Percentiles rank a stretch among this genome's conserved stretches.
Evolutionary conservation across 169 alveolate species (phyloP).

Genomic region (Eimeria necatrix): DNA sequence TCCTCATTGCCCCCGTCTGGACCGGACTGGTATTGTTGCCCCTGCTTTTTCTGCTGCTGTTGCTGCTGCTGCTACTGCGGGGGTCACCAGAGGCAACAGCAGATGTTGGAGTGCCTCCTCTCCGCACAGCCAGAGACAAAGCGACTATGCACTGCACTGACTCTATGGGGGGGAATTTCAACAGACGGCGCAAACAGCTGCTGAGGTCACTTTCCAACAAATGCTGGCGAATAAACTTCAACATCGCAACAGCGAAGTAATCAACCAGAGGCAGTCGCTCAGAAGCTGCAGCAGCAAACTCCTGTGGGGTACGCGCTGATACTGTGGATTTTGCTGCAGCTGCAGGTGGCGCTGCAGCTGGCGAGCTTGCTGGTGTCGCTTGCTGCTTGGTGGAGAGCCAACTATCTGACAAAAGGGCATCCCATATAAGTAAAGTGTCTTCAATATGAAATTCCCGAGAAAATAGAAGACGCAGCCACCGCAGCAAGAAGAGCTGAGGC

Average conservation of each 20-base stretch:
- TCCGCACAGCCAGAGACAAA: conserved; percentile 78
- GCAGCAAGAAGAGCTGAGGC: conserved; percentile 89
- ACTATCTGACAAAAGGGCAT: conserved; percentile 87
- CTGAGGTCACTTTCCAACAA: conserved; percentile 82
- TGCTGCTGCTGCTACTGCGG: conserved; percentile 7
- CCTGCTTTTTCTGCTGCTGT: background rate
- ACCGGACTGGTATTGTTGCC: conserved; percentile 19
- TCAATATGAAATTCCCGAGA: conserved; percentile 90
- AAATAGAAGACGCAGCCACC: conserved; percentile 91
- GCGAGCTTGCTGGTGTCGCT: background rate
- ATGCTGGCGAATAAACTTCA: conserved; percentile 82
- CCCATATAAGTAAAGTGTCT: conserved; percentile 90
- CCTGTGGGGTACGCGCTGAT: conserved; percentile 21
- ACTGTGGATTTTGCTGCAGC: background rate
- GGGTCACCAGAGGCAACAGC: conserved; percentile 27
- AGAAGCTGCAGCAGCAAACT: conserved; percentile 68
- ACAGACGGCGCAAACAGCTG: conserved; percentile 84
- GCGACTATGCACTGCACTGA: conserved; percentile 81
- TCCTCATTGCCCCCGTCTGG: background rate
- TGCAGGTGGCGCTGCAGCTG: conserved; percentile 7
- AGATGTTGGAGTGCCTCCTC: background rate
- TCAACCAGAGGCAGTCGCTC: conserved; percentile 80
- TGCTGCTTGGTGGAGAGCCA: conserved; percentile 71
- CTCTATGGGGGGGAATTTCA: conserved; percentile 88
- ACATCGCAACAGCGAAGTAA: conserved; percentile 84